These are phyloP conservation scores for Penicillium sp. DNA, from an alignment of 2,329 filamentous ascomycete genomes.

Conservation along the genomic window DNA sequence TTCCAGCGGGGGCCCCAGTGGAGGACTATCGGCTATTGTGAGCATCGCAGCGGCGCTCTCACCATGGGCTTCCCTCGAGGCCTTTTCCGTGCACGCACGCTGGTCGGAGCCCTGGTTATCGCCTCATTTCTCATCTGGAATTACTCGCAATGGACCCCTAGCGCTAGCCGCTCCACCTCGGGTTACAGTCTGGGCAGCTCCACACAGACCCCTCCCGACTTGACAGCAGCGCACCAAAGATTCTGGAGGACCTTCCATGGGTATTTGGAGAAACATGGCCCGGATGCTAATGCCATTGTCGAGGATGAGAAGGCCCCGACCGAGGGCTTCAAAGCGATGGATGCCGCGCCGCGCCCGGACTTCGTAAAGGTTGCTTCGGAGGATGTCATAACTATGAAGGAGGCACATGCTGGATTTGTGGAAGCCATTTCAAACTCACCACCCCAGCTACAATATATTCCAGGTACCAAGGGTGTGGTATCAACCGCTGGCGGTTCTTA, in stretches of 20 bases:
- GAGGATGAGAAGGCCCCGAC: conserved; percentile 15
- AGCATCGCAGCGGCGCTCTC: not conserved
- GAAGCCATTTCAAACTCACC: conserved; percentile 26
- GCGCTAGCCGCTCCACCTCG: not conserved
- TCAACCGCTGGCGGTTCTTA: conserved; percentile 48
- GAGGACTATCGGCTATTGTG: not conserved
- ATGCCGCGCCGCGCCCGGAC: conserved; percentile 6
- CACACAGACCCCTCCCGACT: not conserved
- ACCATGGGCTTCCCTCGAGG: not conserved
- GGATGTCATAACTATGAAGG: conserved; percentile 27
- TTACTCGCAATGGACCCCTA: conserved; percentile 5
- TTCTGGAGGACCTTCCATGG: conserved; percentile 39
- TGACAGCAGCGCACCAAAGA: conserved; percentile 10
- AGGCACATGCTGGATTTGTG: conserved; percentile 37
- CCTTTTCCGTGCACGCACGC: conserved; percentile 13
- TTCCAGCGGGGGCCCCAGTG: not conserved
- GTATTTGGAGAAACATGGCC: conserved; percentile 32
- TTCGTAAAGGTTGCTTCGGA: conserved; percentile 7
- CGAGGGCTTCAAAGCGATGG: conserved; percentile 12
- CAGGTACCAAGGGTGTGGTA: conserved; percentile 45
- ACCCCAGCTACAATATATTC: conserved; percentile 34
- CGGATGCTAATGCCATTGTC: conserved; percentile 13
- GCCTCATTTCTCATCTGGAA: conserved; percentile 8
- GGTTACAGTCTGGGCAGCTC: not conserved
- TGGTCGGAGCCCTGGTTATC: conserved; percentile 7